Conservation (phyloP, 1,284 basidiomycete species). For the Singerocomus inundabilis region DNA sequence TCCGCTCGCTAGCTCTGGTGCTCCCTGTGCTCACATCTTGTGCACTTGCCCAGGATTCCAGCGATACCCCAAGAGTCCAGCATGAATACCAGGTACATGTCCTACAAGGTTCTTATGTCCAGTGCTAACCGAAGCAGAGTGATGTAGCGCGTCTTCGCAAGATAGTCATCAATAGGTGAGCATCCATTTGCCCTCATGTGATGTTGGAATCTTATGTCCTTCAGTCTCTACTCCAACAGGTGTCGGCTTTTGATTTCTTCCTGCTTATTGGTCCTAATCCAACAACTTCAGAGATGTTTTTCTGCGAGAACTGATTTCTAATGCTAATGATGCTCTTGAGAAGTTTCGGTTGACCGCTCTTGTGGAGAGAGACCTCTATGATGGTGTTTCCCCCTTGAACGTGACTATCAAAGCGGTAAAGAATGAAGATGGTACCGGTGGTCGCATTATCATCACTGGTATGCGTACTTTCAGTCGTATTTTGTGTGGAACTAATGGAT, state of each 20-base stretch:
- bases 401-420: slow-evolving; percentile 80
- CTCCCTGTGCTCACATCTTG: slow-evolving; percentile 49
- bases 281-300: slow-evolving; percentile 73
- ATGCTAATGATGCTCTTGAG: slow-evolving; percentile 93
- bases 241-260: slow-evolving; percentile 23
- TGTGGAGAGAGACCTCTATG: slow-evolving; percentile 73
- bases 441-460: slow-evolving; percentile 78
- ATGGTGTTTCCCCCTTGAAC: slow-evolving; percentile 72
- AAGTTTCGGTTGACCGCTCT: slow-evolving; percentile 84
- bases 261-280: slow-evolving; percentile 8
- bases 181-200: not conserved
- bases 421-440: slow-evolving; percentile 66
- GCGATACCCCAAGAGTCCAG: slow-evolving; percentile 50
- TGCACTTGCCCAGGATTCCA: slow-evolving; percentile 53
- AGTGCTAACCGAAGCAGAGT: slow-evolving; percentile 52
- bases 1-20: slow-evolving; percentile 51
- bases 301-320: slow-evolving; percentile 89
- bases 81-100: slow-evolving; percentile 75
- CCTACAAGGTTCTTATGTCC: not conserved
- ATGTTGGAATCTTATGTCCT: slow-evolving; percentile 17
- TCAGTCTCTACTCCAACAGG: slow-evolving; percentile 77
- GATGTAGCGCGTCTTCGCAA: slow-evolving; percentile 89
- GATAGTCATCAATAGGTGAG: slow-evolving; percentile 85
- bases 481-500: not conserved
- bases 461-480: slow-evolving; percentile 19